Conservation (phyloP, 495 filamentous ascomycete species). For the Tuber microsphaerosporum region DNA sequence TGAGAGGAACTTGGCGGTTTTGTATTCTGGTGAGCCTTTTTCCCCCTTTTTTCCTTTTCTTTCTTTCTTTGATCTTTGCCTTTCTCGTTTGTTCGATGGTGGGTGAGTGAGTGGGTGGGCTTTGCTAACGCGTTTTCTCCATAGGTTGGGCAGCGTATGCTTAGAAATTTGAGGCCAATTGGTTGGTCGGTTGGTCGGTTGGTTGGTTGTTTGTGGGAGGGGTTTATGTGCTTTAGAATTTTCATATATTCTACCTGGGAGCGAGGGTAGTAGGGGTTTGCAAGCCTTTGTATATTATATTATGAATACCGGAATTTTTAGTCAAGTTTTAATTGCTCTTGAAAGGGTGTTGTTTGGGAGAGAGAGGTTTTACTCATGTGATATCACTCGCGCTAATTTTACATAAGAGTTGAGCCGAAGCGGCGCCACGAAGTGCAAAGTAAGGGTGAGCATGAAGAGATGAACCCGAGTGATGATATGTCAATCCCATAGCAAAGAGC, state of each 20-base stretch:
- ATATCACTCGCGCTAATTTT: not conserved
- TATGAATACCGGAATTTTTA: not conserved
- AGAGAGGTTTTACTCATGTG: not conserved
- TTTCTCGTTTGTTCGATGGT: conserved; percentile 18
- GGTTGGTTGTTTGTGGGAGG: too few relatives aligned
- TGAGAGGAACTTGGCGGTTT: conserved; percentile 81
- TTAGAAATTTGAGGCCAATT: conserved; percentile 27
- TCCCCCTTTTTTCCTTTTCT: not conserved
- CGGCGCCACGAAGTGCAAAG: not conserved
- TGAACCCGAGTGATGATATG: not conserved
- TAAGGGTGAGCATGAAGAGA: not conserved
- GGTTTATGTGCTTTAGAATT: not conserved
- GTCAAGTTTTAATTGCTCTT: not conserved
- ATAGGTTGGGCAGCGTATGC: conserved; percentile 64
- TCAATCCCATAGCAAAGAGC: not conserved
- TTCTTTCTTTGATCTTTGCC: not conserved
- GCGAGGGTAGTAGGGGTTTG: not conserved
- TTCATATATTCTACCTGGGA: not conserved
- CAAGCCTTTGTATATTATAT: not conserved
- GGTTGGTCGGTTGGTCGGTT: not conserved
- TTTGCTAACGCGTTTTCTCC: conserved; percentile 26
- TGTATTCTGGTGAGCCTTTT: conserved; percentile 70
- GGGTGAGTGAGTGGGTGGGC: conserved; percentile 2
- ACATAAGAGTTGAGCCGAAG: not conserved
- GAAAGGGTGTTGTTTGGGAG: not conserved